Percentiles rank a stretch among this genome's conserved stretches.
Evolutionary conservation across 2,329 filamentous ascomycete species (phyloP).

Genomic region (Thelonectria discophora): DNA sequence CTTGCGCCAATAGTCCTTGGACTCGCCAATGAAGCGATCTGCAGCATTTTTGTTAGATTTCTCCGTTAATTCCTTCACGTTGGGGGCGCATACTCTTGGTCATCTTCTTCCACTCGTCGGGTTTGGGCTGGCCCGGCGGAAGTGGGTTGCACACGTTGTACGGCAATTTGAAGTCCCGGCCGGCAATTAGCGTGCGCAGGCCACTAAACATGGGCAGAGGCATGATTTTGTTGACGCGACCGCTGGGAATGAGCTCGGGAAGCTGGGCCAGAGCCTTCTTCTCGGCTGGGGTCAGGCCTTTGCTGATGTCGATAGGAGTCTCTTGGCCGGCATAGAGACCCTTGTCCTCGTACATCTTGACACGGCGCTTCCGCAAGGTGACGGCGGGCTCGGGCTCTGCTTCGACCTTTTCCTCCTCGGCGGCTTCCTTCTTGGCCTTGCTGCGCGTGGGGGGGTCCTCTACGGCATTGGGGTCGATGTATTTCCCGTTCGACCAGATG

Average conservation of each 20-base stretch:
- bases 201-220: constrained; percentile 84
- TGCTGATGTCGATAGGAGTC: constrained; percentile 55
- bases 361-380: constrained; percentile 54
- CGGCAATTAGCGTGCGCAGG: constrained; percentile 73
- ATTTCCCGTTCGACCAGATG: constrained; percentile 73
- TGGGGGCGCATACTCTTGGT: constrained; percentile 76
- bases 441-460: constrained; percentile 51
- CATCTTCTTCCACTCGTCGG: constrained; percentile 90
- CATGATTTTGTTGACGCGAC: constrained; percentile 65
- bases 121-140: constrained; percentile 86
- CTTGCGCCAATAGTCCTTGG: constrained; percentile 82
- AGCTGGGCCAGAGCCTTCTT: constrained; percentile 60
- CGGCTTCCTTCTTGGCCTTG: constrained; percentile 43
- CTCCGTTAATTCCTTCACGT: constrained; percentile 10
- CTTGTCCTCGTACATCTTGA: constrained; percentile 82
- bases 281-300: constrained; percentile 59
- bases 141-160: constrained; percentile 91
- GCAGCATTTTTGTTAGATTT: constrained; percentile 44
- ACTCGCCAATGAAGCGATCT: constrained; percentile 93
- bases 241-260: constrained; percentile 57
- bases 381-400: constrained; percentile 51
- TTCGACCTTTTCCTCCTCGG: constrained; percentile 34
- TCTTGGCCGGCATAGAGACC: constrained; percentile 90
- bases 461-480: constrained; percentile 56
- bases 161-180: constrained; percentile 86